A percentile compares a stretch with the other conserved stretches of the same genome.
These are phyloP conservation scores for Mitragyna speciosa DNA, from an alignment of 257 asterid species.

Conservation along the genomic window DNA sequence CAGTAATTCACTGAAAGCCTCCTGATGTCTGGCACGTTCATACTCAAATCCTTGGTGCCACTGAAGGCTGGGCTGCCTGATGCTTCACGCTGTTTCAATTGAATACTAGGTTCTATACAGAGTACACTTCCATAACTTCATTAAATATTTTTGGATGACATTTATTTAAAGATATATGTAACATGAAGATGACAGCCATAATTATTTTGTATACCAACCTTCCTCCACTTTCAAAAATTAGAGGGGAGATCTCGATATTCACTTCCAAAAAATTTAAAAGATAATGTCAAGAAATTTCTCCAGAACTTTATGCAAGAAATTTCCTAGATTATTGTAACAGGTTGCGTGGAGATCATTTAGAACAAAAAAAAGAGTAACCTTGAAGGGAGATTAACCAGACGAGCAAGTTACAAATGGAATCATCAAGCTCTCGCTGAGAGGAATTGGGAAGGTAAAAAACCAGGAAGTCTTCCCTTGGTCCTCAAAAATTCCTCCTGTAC, in stretches of 20 bases:
- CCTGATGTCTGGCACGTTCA: constrained; percentile 16
- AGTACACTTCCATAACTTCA: neutral
- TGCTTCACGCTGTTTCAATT: neutral
- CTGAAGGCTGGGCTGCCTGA: neutral
- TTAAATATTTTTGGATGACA: neutral
- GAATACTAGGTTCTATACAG: neutral
- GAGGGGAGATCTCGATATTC: neutral
- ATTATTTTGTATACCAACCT: too few species aligned
- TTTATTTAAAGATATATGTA: neutral
- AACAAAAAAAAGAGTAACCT: neutral
- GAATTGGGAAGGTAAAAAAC: neutral
- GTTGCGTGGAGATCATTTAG: neutral
- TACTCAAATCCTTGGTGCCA: neutral
- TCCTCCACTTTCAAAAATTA: neutral
- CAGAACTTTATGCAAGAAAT: too few species aligned
- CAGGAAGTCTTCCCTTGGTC: neutral
- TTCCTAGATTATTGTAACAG: neutral
- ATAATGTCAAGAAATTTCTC: neutral
- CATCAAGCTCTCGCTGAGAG: neutral
- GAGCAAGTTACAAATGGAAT: neutral
- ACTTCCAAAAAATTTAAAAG: neutral
- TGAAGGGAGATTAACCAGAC: neutral
- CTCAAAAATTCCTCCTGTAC: constrained; percentile 14
- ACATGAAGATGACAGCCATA: neutral
- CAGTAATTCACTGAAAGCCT: constrained; percentile 16